Evolutionary conservation across 2,329 filamentous ascomycete species (phyloP), one percentile per base, ranked within the genome.

Genomic region (Fragosphaeria purpurea): DNA sequence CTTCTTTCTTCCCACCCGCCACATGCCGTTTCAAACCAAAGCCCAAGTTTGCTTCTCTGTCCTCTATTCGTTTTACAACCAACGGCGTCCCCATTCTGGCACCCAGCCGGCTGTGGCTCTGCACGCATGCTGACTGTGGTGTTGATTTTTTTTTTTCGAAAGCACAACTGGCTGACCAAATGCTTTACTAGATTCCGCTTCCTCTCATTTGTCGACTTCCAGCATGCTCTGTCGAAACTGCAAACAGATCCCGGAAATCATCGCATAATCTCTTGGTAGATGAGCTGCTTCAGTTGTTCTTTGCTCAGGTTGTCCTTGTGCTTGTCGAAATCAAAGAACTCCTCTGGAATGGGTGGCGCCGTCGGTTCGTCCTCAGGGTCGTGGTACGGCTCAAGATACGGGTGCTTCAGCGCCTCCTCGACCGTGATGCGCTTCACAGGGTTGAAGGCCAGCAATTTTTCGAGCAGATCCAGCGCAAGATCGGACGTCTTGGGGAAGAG

Each of bases 401-500:
- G 91, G 71, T 98, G 93, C 72, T 93, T 94, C 57, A 98, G 78
- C 22, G 93, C 93, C 57, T 98, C 93, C 65, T 97, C 93, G 31
- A 98, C 93, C 1, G 88, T 95, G 68, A 98, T 98, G 59, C 93
- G 87, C 82, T 98, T 98, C 56, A 93, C 88, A 0, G 93, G 93
- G 72, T 98, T 98, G 76, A 98, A 98, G 10, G 93, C 91, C 34
- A 98, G 78, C 12, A 98, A 80, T 70, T 93, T 94, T 77, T 98
- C 93, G 31, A 98, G 77, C 40, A 98, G 76, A 63, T 98, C 93
- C 39, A 98, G 77, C 1, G 93, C 93, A 38, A 95, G 74, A 56
- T 97, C 91, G n/a, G 90, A 95, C n/a, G 90, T 96, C 78, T 96
- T 96, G 59, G 93, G 91, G 77, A 98, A 98, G 67, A 98, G 82